Evolutionary conservation across 1,284 basidiomycete genomes (phyloP).

Genomic region (Calocybe gambosa): DNA sequence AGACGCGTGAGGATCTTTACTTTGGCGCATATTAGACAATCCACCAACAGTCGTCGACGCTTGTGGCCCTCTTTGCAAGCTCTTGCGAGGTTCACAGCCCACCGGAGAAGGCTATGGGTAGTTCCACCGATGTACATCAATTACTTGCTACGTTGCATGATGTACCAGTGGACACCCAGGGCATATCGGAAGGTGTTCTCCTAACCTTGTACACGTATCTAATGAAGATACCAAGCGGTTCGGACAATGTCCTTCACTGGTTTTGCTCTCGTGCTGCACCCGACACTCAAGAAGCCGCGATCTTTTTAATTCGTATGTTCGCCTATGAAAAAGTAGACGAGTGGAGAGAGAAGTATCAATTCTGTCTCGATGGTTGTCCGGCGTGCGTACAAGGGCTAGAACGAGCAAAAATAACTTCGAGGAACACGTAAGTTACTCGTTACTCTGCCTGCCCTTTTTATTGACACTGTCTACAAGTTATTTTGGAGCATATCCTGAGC

Average conservation of each 20-base stretch:
- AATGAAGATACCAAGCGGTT: conserved; percentile 33
- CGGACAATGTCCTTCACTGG: conserved; percentile 55
- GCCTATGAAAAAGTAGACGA: conserved; percentile 64
- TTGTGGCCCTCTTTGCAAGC: not conserved
- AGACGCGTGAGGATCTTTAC: not conserved
- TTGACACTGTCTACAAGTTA: conserved; percentile 38
- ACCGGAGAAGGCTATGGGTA: conserved; percentile 7
- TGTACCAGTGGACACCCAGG: conserved; percentile 43
- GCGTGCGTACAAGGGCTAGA: conserved; percentile 65
- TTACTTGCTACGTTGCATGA: conserved; percentile 48
- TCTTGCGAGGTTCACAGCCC: not conserved
- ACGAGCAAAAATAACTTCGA: conserved; percentile 54
- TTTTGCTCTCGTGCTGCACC: conserved; percentile 57
- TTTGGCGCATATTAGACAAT: not conserved
- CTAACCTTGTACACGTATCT: conserved; percentile 51
- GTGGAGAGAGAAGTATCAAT: conserved; percentile 57
- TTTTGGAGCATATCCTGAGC: conserved; percentile 53
- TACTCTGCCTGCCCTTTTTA: not conserved
- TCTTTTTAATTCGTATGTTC: conserved; percentile 74
- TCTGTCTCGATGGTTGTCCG: conserved; percentile 55
- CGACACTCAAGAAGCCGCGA: conserved; percentile 55
- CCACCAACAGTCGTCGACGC: not conserved
- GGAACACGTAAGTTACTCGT: conserved; percentile 53
- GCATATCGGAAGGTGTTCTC: conserved; percentile 46
- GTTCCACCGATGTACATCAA: conserved; percentile 31